These are phyloP conservation scores for Exserohilum turcica DNA, from an alignment of 2,329 filamentous ascomycete species.

Conservation along the genomic window DNA sequence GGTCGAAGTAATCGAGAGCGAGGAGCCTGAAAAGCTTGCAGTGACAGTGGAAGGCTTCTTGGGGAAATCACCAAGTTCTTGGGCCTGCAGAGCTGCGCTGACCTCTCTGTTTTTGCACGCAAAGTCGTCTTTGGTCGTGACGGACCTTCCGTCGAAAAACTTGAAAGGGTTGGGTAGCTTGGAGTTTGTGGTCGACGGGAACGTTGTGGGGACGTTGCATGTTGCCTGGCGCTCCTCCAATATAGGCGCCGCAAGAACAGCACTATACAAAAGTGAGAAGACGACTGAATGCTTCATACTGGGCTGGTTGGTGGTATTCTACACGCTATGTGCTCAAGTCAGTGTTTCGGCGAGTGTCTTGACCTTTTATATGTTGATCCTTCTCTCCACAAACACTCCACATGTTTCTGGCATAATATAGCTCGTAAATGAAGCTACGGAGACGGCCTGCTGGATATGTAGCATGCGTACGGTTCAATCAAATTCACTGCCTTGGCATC, in stretches of 20 bases:
- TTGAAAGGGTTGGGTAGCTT: conserved; percentile 49
- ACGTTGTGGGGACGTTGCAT: conserved; percentile 39
- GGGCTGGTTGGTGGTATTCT: conserved; percentile 9
- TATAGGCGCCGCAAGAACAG: conserved; percentile 36
- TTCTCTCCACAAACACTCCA: conserved; percentile 13
- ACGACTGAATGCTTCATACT: conserved; percentile 43
- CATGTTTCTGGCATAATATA: conserved; percentile 32
- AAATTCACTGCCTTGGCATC: conserved; percentile 34
- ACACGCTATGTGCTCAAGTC: conserved; percentile 14
- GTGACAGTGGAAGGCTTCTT: conserved; percentile 42
- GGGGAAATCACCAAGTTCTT: conserved; percentile 48
- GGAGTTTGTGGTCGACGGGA: conserved; percentile 35
- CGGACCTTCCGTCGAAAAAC: conserved; percentile 44
- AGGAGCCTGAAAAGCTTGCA: conserved; percentile 38
- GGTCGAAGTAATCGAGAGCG: conserved; percentile 43
- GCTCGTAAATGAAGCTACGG: conserved; percentile 31
- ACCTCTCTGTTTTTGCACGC: conserved; percentile 48
- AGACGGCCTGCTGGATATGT: conserved; percentile 29
- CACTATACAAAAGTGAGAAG: conserved; percentile 37
- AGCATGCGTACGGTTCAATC: conserved; percentile 38
- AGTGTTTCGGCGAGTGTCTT: no score
- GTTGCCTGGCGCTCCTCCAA: conserved; percentile 38
- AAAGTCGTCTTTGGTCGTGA: conserved; percentile 44
- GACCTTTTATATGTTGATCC: conserved; percentile 20
- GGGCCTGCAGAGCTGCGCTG: conserved; percentile 42